These are phyloP conservation scores for Escallonia rubra DNA, from an alignment of 129 eudicot genomes.

Conservation along the genomic window DNA sequence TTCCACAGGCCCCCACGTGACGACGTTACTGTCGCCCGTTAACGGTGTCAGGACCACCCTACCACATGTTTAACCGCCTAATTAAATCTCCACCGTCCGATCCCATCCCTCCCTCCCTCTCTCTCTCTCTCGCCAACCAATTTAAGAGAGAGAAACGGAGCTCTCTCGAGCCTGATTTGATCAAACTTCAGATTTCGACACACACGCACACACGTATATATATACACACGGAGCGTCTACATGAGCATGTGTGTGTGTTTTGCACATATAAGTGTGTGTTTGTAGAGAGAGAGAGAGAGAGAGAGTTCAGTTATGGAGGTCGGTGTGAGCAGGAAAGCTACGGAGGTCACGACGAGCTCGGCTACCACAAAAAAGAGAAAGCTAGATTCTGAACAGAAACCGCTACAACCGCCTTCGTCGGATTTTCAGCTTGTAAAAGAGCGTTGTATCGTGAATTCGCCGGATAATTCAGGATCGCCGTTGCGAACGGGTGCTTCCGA, in stretches of 20 bases:
- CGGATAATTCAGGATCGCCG: conserved; percentile 25
- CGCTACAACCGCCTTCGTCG: not conserved
- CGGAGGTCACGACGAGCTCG: conserved; percentile 22
- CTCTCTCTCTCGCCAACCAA: conserved; percentile 27
- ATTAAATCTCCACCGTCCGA: not conserved
- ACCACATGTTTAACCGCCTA: too few relatives aligned
- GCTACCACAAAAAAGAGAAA: conserved; percentile 29
- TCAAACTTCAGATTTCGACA: not conserved
- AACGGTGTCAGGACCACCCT: conserved; percentile 42
- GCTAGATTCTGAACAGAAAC: conserved; percentile 13
- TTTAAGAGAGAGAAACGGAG: conserved; percentile 18
- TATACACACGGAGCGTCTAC: not conserved
- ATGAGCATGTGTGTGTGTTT: not conserved
- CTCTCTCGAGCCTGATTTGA: conserved; percentile 17
- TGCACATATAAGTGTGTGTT: not conserved
- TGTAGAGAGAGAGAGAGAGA: conserved; percentile 22
- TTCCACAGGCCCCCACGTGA: not conserved
- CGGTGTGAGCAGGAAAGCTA: conserved; percentile 18
- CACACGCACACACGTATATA: not conserved
- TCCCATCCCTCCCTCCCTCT: conserved; percentile 15
- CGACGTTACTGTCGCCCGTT: conserved; percentile 26
- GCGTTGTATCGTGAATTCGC: conserved; percentile 10
- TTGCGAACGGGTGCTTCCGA: conserved; percentile 22
- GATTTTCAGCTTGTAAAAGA: conserved; percentile 20
- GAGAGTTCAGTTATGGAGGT: conserved; percentile 24